phyloP scores from a whole-genome alignment of 208 protist species.

The Wallacemonas rigidus region DNA sequence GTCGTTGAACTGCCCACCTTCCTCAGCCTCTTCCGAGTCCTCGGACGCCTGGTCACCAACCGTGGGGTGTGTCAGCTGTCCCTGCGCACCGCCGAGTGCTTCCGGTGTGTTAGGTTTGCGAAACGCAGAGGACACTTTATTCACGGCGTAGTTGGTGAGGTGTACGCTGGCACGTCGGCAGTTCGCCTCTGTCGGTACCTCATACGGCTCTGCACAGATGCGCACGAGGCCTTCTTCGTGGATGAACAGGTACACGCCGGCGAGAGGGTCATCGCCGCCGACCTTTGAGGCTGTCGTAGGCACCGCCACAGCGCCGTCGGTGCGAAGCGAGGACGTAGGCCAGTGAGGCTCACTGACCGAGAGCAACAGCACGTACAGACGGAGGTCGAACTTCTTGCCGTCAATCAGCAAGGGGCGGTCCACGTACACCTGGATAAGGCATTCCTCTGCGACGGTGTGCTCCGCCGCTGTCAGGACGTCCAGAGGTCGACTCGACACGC shows the following conservation, averaged over 20 bases:
- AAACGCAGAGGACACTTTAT: slow-evolving; percentile 51
- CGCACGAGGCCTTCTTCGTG: slow-evolving; percentile 91
- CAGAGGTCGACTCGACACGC: slow-evolving; percentile 54
- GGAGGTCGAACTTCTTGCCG: slow-evolving; percentile 94
- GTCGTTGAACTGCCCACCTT: slow-evolving; percentile 2
- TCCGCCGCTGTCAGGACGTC: slow-evolving; percentile 40
- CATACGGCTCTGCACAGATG: slow-evolving; percentile 91
- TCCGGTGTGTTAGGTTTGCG: background rate
- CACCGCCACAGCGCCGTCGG: too few species aligned
- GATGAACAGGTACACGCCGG: slow-evolving; percentile 77
- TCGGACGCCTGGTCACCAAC: too few species aligned
- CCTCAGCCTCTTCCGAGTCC: background rate
- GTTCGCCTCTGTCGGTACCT: slow-evolving; percentile 51
- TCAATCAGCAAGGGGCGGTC: slow-evolving; percentile 90
- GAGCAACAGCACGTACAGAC: slow-evolving; percentile 92
- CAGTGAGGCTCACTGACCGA: slow-evolving; percentile 25
- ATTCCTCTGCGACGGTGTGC: slow-evolving; percentile 25
- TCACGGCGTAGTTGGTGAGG: slow-evolving; percentile 92
- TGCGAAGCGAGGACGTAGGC: background rate
- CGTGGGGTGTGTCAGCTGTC: too few species aligned
- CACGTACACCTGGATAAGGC: slow-evolving; percentile 88
- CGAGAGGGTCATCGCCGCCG: slow-evolving; percentile 10
- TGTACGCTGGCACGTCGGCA: slow-evolving; percentile 48
- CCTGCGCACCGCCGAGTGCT: background rate
- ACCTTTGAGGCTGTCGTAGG: too few species aligned